These are phyloP conservation scores for Casuarina cunninghamiana DNA, from an alignment of 306 rosid species.

Conservation along the genomic window DNA sequence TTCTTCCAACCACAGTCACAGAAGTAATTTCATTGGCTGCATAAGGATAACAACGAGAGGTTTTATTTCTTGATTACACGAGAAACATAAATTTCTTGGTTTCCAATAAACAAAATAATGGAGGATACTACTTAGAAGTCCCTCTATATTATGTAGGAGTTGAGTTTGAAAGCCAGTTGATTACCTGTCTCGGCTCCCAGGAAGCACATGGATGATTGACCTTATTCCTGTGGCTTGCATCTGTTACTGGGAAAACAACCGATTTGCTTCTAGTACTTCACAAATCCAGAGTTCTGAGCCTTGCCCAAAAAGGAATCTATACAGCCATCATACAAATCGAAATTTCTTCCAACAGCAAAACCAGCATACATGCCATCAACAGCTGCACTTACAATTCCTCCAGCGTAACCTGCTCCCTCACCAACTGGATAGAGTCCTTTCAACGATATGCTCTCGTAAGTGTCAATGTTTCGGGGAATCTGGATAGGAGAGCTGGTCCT, in stretches of 20 bases:
- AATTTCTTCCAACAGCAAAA: slow-evolving; percentile 70
- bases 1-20: slow-evolving; percentile 1
- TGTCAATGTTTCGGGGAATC: slow-evolving; percentile 63
- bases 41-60: slow-evolving; percentile 2
- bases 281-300: slow-evolving; percentile 59
- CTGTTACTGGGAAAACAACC: slow-evolving; percentile 17
- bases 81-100: neutral
- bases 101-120: neutral
- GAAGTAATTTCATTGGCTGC: slow-evolving; percentile 16
- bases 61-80: neutral
- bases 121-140: neutral
- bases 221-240: slow-evolving; percentile 18
- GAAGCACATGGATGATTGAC: slow-evolving; percentile 13
- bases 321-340: slow-evolving; percentile 54
- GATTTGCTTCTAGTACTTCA: slow-evolving; percentile 56
- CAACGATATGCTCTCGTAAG: slow-evolving; percentile 78
- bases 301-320: slow-evolving; percentile 77
- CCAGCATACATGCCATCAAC: slow-evolving; percentile 95
- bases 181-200: slow-evolving; percentile 20
- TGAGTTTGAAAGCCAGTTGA: slow-evolving; percentile 18
- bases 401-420: slow-evolving; percentile 99
- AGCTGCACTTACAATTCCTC: slow-evolving; percentile 94
- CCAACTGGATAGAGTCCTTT: slow-evolving; percentile 92
- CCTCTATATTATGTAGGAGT: neutral
- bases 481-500: slow-evolving; percentile 94